Evolutionary conservation across 306 rosid species (phyloP), one percentile per base, ranked within the genome.

Genomic region (Neltuma alba): DNA sequence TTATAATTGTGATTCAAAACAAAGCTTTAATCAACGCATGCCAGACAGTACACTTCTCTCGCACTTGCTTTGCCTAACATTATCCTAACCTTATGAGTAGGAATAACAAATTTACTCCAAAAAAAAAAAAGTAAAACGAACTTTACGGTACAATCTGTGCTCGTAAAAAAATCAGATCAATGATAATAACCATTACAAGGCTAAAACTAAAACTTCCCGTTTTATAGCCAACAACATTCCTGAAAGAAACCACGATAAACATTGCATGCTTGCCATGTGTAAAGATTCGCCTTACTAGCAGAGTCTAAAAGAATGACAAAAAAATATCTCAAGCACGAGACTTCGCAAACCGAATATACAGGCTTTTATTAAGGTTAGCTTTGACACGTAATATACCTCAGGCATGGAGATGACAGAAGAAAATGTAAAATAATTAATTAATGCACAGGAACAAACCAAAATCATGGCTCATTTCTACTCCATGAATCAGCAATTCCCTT

Each of bases 261-360:
- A 58, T 11, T 69, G 84, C 88, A 84, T 83, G 89, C 27, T 74
- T 54, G 86, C 89, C 90, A 85, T 40, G 88, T 89, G 87, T 70
- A 16, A 28, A 44, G 63, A 71, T 81, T 36, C 23, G 45, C 75
- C 40, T 66, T 37, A 28, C 65, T 52, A 70, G 48, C 75, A 30
- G 61, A 70, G 33, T 54, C 37, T 47, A 34, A 74, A 84, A 72
- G 36, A 60, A 47, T 37, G 42, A 12, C 27, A 78, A 64, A 48
- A 58, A 44, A 5, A 20, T 60, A 78, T 78, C 64, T 31, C 42
- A n/a, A 70, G 21, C 44, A 63, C 48, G 50, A n/a, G 50, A 68
- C 40, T 70, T 60, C 47, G 36, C 15, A 75, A 47, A 71, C 74
- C 72, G 55, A 18, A 25, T 16, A 69, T 75, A 50, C 68, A 3